Evolutionary conservation across 2,329 filamentous ascomycete species (phyloP), one percentile per base, ranked within the genome.

Genomic region (Ophiostoma fasciatum): DNA sequence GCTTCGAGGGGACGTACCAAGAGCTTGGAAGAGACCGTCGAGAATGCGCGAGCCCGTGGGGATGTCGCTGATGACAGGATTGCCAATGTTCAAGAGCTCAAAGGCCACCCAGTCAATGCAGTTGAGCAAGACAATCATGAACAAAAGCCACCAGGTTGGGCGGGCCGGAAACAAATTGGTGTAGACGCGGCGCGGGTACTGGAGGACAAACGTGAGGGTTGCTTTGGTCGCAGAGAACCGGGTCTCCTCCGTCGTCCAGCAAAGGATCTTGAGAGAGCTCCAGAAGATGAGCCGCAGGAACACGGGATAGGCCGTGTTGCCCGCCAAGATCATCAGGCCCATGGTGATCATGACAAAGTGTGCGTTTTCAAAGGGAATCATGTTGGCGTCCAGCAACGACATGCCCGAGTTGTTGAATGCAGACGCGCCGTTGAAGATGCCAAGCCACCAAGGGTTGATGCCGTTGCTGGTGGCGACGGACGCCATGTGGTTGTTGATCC

Each of bases 391-490:
- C 11, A 80, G 55, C 25, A 80, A 58, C 15, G 68, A 70, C 73
- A 82, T 78, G 28, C 76, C 75, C n/a, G 66, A 74, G 45, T 80
- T 81, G 54, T 78, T 79, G 53, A 81, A 82, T 0, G 75, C 76
- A 14, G 72, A 78, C 5, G 73, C 66, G 2, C 71, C 71, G 42
- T 78, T 74, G 55, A 81, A 82, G 30, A 73, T 65, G 28, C 76
- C 76, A 3, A 73, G 59, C 75, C 76, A 81, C 71, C 71, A 79
- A 23, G 76, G 69, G 39, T 73, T 70, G 36, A 76, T 62, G 11
- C 66, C 71, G 49, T 80, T 78, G 5, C 50, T 53, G 3, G 55
- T 48, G 1, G 72, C 62, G 4, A 62, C 56, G 8, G 56, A 55
- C 1, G 69, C 57, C 29, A 62, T 61, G 42, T 75, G 62, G 39